Conservation (phyloP, 2,329 filamentous ascomycete species). For the Biscogniauxia mediterranea region DNA sequence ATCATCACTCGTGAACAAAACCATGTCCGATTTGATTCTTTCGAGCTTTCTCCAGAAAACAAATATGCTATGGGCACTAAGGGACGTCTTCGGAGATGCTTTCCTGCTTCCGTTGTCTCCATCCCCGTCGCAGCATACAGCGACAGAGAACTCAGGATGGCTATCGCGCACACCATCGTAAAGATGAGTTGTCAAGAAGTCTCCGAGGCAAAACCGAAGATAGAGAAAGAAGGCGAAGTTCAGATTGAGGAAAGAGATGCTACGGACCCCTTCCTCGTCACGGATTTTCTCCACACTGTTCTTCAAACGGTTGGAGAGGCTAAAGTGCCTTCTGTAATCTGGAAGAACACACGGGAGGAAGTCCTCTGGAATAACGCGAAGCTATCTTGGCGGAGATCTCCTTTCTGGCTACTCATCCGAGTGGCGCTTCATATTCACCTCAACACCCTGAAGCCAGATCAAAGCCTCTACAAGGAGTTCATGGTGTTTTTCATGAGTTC, state of each 20-base stretch:
- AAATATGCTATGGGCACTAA: background rate
- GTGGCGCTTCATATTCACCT: slow-evolving; percentile 44
- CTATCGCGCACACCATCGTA: slow-evolving; percentile 16
- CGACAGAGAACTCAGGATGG: slow-evolving; percentile 10
- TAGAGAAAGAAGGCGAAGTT: slow-evolving; percentile 32
- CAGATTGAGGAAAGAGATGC: slow-evolving; percentile 43
- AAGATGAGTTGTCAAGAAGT: slow-evolving; percentile 20
- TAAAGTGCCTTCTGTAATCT: slow-evolving; percentile 32
- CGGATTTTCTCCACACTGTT: slow-evolving; percentile 45
- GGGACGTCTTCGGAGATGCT: slow-evolving; percentile 7
- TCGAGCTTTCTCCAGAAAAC: background rate
- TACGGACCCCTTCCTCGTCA: slow-evolving; percentile 46
- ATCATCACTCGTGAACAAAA: background rate
- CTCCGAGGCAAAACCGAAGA: slow-evolving; percentile 5
- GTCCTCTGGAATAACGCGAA: slow-evolving; percentile 38
- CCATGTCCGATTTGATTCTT: background rate
- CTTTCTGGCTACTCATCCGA: slow-evolving; percentile 55
- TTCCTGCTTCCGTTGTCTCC: slow-evolving; percentile 27
- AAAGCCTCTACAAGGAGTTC: slow-evolving; percentile 46
- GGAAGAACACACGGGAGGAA: slow-evolving; percentile 52
- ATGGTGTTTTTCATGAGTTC: slow-evolving; percentile 45
- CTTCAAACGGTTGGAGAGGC: slow-evolving; percentile 39
- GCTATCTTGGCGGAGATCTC: slow-evolving; percentile 38
- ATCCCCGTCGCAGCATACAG: slow-evolving; percentile 13
- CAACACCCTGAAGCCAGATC: background rate